Evolutionary conservation across 139 green algal species (phyloP).

Genomic region (Chlorella sp.): DNA sequence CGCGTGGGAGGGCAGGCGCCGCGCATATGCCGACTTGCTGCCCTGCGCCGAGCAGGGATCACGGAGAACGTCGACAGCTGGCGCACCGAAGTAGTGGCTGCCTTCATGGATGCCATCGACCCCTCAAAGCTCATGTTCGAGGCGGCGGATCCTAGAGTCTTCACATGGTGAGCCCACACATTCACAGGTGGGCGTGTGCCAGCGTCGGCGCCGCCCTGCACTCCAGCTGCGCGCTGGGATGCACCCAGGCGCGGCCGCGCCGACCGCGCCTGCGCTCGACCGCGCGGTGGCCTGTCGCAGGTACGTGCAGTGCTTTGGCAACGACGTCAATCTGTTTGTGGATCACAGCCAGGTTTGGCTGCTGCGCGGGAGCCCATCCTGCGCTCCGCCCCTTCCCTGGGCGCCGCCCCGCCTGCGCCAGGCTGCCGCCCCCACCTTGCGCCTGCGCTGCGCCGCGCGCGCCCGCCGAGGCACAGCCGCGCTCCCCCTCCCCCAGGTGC

Average conservation of each 20-base stretch:
- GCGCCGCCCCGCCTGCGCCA: not conserved
- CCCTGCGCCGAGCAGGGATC: conserved; percentile 15
- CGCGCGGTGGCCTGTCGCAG: not conserved
- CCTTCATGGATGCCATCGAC: conserved; percentile 61
- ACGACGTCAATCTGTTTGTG: conserved; percentile 39
- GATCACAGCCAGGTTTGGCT: conserved; percentile 40
- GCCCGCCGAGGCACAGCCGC: not conserved
- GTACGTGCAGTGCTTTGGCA: conserved; percentile 27
- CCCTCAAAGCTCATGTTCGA: conserved; percentile 64
- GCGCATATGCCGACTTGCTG: not conserved
- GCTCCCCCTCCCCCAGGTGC: not conserved
- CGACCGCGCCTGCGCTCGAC: too few species aligned
- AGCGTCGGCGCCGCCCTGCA: too few species aligned
- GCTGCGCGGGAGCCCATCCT: not conserved
- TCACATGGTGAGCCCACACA: conserved; percentile 18
- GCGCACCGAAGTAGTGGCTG: conserved; percentile 60
- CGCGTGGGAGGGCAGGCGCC: not conserved
- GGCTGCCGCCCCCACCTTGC: not conserved
- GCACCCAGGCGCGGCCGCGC: too few species aligned
- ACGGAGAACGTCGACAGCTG: conserved; percentile 35
- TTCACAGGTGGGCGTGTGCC: not conserved
- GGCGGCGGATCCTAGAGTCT: conserved; percentile 38
- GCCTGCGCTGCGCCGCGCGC: too few species aligned
- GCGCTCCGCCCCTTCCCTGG: not conserved
- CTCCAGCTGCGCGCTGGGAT: not conserved